phyloP scores from a whole-genome alignment of 2,329 filamentous ascomycete genomes.

The Paraphoma sp. region DNA sequence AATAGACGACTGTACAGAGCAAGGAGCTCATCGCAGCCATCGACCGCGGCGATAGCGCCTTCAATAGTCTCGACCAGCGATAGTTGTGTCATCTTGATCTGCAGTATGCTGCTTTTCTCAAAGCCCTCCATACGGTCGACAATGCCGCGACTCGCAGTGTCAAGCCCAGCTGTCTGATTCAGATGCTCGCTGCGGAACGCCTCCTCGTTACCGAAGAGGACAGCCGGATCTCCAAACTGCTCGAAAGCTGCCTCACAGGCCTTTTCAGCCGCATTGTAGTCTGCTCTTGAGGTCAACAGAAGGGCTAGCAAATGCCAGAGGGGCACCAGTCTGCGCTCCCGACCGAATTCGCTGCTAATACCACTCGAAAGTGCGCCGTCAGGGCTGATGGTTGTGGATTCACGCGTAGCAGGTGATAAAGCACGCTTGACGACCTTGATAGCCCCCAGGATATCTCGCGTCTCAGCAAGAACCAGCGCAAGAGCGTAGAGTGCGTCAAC shows the following conservation, averaged over 20 bases:
- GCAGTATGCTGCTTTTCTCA: constrained; percentile 87
- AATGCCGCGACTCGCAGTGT: constrained; percentile 53
- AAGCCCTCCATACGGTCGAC: constrained; percentile 82
- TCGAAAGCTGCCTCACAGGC: constrained; percentile 92
- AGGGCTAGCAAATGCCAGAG: constrained; percentile 92
- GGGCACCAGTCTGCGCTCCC: constrained; percentile 73
- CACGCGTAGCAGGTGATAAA: constrained; percentile 62
- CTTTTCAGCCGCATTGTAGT: constrained; percentile 79
- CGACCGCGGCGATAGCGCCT: constrained; percentile 84
- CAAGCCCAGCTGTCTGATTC: constrained; percentile 50
- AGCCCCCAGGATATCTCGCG: constrained; percentile 78
- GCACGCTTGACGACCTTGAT: constrained; percentile 83
- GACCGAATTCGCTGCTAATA: constrained; percentile 40
- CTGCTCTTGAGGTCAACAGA: constrained; percentile 83
- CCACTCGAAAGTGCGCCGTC: constrained; percentile 42
- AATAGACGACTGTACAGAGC: constrained; percentile 84
- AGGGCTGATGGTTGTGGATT: constrained; percentile 32
- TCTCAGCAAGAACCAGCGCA: constrained; percentile 85
- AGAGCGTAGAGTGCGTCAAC: constrained; percentile 81
- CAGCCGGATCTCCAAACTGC: constrained; percentile 76
- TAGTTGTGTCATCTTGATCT: constrained; percentile 95
- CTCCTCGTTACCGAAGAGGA: constrained; percentile 71
- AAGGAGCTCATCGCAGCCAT: constrained; percentile 84
- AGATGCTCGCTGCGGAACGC: constrained; percentile 71
- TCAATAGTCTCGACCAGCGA: constrained; percentile 82